Percentiles rank a stretch among this genome's conserved stretches.
Conservation (phyloP, 345 rosid genomes). For the Gossypium bickii region DNA sequence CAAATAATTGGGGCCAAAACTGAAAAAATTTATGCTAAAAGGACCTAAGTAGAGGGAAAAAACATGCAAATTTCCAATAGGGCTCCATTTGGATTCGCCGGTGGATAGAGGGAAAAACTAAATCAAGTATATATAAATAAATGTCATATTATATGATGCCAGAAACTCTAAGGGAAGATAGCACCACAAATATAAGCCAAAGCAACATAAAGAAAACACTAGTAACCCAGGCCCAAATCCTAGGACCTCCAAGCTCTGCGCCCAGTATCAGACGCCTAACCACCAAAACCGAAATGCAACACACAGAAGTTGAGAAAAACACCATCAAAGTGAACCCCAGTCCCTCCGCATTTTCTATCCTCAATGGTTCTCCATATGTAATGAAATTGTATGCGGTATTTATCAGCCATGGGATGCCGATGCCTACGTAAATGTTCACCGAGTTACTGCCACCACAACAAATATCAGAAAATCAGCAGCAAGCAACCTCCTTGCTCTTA, state of each 20-base stretch:
- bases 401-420: slow-evolving; percentile 93
- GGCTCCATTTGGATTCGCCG: no score
- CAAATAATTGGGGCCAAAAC: no score
- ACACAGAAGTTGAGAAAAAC: slow-evolving; percentile 71
- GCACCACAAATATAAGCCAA: slow-evolving; percentile 38
- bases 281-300: slow-evolving; percentile 76
- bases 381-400: slow-evolving; percentile 78
- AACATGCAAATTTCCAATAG: no score
- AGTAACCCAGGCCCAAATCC: slow-evolving; percentile 86
- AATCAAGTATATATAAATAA: no score
- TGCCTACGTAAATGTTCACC: slow-evolving; percentile 87
- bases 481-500: slow-evolving; percentile 5
- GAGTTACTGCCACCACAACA: slow-evolving; percentile 60
- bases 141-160: not conserved
- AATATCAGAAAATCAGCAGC: not conserved
- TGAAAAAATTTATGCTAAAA: no score
- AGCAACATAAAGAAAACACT: slow-evolving; percentile 60
- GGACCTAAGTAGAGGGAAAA: no score
- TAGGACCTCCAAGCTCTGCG: slow-evolving; percentile 88
- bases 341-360: slow-evolving; percentile 56
- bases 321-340: slow-evolving; percentile 80
- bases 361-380: slow-evolving; percentile 58
- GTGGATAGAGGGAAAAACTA: no score
- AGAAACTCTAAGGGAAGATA: slow-evolving; percentile 6
- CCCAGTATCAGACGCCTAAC: slow-evolving; percentile 64